Conservation (phyloP, 768 basidiomycete genomes). For the Vararia minispora region DNA sequence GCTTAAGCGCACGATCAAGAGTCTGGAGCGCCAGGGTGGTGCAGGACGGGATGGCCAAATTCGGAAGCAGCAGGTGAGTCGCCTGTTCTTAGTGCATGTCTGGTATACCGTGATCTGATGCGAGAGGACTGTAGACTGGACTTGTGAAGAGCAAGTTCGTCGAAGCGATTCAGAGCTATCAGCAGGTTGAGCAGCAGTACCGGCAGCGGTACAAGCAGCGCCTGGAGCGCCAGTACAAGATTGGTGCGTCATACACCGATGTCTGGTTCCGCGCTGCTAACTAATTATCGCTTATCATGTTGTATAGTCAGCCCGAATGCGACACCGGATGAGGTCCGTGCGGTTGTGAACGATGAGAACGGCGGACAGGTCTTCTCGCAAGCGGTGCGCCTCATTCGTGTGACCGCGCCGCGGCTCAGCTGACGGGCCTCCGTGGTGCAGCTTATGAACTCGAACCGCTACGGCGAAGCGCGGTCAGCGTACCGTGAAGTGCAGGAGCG, state of each 20-base stretch:
- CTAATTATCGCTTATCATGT: not conserved
- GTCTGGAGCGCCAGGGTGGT: conserved; percentile 34
- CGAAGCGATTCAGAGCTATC: conserved; percentile 70
- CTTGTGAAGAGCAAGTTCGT: conserved; percentile 58
- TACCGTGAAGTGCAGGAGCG: conserved; percentile 97
- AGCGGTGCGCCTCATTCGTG: conserved; percentile 32
- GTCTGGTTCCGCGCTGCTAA: not conserved
- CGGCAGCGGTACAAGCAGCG: conserved; percentile 53
- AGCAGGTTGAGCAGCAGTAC: conserved; percentile 62
- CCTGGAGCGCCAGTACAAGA: conserved; percentile 67
- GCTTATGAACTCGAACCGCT: conserved; percentile 87
- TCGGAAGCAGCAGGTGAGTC: conserved; percentile 32
- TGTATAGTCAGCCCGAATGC: conserved; percentile 75
- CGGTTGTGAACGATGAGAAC: conserved; percentile 53
- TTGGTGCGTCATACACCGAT: conserved; percentile 34
- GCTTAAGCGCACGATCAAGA: conserved; percentile 49
- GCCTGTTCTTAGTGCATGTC: not conserved
- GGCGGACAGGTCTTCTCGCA: conserved; percentile 71
- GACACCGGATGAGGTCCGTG: conserved; percentile 64
- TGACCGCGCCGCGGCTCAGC: not conserved
- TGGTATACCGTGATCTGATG: not conserved
- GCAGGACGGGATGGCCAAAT: conserved; percentile 33
- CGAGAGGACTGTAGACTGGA: conserved; percentile 30
- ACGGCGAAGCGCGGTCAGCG: conserved; percentile 79
- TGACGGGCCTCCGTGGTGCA: conserved; percentile 20